These are phyloP conservation scores for Sclerospora graminicola DNA, from an alignment of 352 stramenopile genomes.

Conservation along the genomic window DNA sequence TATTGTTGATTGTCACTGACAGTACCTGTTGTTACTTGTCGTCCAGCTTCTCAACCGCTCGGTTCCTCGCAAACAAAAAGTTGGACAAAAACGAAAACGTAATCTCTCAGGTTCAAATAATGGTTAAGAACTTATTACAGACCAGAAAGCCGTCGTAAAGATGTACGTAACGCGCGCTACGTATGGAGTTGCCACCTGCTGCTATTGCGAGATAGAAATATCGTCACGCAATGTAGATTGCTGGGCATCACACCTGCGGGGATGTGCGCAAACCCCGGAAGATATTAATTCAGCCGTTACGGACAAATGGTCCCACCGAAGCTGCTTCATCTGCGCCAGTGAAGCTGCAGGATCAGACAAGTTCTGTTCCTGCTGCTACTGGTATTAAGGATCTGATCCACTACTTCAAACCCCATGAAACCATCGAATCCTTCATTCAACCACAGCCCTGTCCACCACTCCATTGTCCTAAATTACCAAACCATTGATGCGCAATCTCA, in stretches of 20 bases:
- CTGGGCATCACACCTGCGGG: constrained; percentile 70
- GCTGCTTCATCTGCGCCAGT: not conserved
- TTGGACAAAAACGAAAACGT: no score
- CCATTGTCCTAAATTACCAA: constrained; percentile 98
- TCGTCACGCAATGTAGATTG: constrained; percentile 73
- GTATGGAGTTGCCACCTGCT: constrained; percentile 60
- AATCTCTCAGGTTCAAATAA: no score
- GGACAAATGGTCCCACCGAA: no score
- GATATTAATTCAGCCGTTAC: constrained; percentile 72
- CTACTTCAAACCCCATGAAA: constrained; percentile 93
- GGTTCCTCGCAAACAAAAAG: no score
- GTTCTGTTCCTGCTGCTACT: not conserved
- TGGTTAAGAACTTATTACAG: constrained; percentile 50
- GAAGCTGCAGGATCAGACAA: not conserved
- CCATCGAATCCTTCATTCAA: constrained; percentile 97
- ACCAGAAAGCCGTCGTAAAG: constrained; percentile 68
- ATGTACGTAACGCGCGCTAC: constrained; percentile 60
- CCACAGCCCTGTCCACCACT: constrained; percentile 94
- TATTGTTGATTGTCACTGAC: not conserved
- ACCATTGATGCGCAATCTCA: constrained; percentile 96
- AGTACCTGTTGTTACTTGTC: no score
- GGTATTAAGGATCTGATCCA: constrained; percentile 80
- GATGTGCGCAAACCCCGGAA: constrained; percentile 67
- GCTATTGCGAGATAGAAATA: constrained; percentile 80
- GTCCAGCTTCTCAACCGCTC: no score